Percentiles rank a stretch among this genome's conserved stretches.
These are phyloP conservation scores for Pseudozyma thailandica DNA, from an alignment of 1,284 basidiomycete species.

Conservation along the genomic window DNA sequence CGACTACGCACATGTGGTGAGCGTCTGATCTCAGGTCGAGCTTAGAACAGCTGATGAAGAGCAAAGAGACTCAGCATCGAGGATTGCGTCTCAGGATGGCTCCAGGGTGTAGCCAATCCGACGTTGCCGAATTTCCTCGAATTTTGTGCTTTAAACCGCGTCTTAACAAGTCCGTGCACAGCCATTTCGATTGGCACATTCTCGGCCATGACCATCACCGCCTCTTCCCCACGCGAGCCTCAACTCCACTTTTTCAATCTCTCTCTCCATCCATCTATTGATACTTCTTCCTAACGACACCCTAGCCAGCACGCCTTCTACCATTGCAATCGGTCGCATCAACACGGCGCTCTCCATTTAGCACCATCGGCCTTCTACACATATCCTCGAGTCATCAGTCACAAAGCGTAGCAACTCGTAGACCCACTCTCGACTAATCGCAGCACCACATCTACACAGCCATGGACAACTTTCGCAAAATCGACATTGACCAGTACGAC, in stretches of 20 bases:
- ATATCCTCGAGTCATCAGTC: too few species aligned
- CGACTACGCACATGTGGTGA: too few species aligned
- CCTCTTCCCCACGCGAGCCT: conserved; percentile 2
- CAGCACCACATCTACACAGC: conserved; percentile 1
- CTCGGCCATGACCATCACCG: conserved; percentile 1
- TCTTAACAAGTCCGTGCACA: conserved; percentile 9
- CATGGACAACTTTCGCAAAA: conserved; percentile 78
- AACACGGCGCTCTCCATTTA: background rate
- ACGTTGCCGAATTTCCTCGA: background rate
- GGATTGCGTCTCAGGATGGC: too few species aligned
- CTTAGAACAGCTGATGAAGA: too few species aligned
- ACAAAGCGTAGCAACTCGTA: background rate
- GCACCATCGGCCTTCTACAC: too few species aligned
- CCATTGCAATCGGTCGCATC: background rate
- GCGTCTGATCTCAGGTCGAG: too few species aligned
- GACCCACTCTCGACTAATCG: background rate
- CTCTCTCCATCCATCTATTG: conserved; percentile 2
- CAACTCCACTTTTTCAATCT: conserved; percentile 3
- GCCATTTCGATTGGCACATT: background rate
- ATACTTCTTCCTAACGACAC: background rate
- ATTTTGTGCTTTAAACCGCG: background rate
- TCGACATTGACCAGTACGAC: conserved; percentile 92
- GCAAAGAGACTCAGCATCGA: too few species aligned
- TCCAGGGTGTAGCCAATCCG: too few species aligned
- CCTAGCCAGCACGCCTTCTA: background rate